phyloP scores from a whole-genome alignment of 2,329 filamentous ascomycete species.

The Colletotrichum caudatum region DNA sequence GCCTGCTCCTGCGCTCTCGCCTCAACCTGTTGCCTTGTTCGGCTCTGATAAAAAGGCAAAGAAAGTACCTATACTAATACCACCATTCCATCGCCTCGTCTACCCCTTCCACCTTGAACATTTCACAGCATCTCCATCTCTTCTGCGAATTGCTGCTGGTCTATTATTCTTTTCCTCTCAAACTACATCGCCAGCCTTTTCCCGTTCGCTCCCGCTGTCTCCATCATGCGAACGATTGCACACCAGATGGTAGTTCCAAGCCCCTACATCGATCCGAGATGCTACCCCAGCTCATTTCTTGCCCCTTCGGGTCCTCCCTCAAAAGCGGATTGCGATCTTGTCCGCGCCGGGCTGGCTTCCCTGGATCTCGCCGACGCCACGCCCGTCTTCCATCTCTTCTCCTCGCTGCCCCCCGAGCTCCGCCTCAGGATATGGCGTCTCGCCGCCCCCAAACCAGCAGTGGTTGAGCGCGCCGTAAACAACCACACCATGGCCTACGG shows the following conservation, averaged over 20 bases:
- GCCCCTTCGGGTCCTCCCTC: background rate
- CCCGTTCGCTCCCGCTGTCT: background rate
- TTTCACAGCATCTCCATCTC: background rate
- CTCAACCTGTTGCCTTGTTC: background rate
- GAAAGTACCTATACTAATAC: background rate
- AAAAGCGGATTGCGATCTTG: background rate
- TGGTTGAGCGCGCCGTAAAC: conserved; percentile 18
- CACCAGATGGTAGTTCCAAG: background rate
- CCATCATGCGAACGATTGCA: background rate
- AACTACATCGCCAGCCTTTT: background rate
- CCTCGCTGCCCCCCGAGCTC: conserved; percentile 17
- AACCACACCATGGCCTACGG: conserved; percentile 8
- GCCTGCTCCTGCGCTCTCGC: background rate
- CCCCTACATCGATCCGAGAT: too few relatives aligned
- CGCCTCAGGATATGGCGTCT: conserved; percentile 25
- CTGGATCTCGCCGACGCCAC: background rate
- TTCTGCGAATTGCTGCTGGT: background rate
- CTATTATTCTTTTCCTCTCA: background rate
- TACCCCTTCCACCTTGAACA: background rate
- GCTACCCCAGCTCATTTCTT: background rate
- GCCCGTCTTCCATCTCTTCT: conserved; percentile 25
- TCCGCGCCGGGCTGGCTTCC: background rate
- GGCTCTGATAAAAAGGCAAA: background rate
- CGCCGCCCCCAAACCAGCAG: conserved; percentile 8
- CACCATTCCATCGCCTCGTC: background rate